Evolutionary conservation across 768 basidiomycete species (phyloP).

Genomic region (Tylopilus cervinicoccineus): DNA sequence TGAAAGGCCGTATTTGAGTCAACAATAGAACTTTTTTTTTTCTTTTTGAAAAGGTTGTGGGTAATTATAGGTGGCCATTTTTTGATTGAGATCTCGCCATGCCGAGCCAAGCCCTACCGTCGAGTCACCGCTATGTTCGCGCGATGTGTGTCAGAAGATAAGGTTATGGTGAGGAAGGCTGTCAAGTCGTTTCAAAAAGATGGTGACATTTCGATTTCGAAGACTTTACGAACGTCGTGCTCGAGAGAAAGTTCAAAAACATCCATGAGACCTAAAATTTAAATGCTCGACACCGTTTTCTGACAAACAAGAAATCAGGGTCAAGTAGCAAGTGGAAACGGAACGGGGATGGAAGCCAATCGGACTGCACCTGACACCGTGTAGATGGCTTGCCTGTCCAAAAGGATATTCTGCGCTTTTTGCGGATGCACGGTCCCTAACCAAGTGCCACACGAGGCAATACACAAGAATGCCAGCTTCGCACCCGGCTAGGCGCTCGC

Average conservation of each 20-base stretch:
- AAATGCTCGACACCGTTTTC: neutral
- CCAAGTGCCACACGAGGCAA: no score
- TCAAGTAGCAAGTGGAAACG: neutral
- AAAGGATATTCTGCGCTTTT: no score
- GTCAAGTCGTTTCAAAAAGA: constrained; percentile 3
- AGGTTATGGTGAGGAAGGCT: neutral
- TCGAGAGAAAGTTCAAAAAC: neutral
- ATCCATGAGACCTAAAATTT: no score
- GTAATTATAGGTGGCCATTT: neutral
- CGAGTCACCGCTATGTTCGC: neutral
- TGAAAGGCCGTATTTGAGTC: neutral
- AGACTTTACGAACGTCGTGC: neutral
- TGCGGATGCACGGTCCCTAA: no score
- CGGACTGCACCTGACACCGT: no score
- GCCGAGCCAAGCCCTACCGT: neutral
- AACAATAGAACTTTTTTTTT: neutral
- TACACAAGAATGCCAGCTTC: no score
- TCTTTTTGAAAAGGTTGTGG: neutral
- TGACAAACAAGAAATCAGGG: neutral
- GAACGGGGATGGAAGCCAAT: neutral
- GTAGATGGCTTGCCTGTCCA: no score
- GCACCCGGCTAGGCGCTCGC: neutral
- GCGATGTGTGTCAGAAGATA: neutral
- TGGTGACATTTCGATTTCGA: neutral
- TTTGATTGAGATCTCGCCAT: constrained; percentile 1